These are phyloP conservation scores for Silene coronaria DNA, from an alignment of 179 eudicot species.

Conservation along the genomic window DNA sequence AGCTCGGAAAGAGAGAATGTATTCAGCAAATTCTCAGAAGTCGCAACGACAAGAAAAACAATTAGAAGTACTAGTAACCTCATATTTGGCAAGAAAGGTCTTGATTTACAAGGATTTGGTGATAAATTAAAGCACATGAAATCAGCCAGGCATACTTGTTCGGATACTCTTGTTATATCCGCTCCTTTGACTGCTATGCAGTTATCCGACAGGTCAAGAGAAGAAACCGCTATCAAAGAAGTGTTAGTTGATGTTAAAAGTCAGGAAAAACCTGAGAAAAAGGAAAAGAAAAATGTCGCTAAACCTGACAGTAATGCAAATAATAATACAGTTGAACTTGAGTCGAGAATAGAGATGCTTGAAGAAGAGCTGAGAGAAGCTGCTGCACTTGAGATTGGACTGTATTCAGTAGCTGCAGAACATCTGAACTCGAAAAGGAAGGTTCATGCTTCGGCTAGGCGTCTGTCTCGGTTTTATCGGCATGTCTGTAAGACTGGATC, in stretches of 20 bases:
- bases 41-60: slow-evolving; percentile 38
- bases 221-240: slow-evolving; percentile 29
- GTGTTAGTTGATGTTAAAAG: slow-evolving; percentile 27
- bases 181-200: slow-evolving; percentile 26
- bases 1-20: slow-evolving; percentile 28
- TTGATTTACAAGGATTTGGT: slow-evolving; percentile 36
- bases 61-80: slow-evolving; percentile 47
- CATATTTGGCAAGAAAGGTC: slow-evolving; percentile 43
- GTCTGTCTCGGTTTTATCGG: slow-evolving; percentile 68
- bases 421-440: slow-evolving; percentile 76
- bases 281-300: not conserved
- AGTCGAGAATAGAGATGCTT: slow-evolving; percentile 57
- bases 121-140: slow-evolving; percentile 57
- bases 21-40: slow-evolving; percentile 34
- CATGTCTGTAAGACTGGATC: slow-evolving; percentile 53
- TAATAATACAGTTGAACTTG: slow-evolving; percentile 37
- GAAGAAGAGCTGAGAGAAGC: slow-evolving; percentile 83
- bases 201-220: slow-evolving; percentile 28
- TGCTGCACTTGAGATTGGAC: slow-evolving; percentile 63
- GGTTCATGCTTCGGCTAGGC: slow-evolving; percentile 82
- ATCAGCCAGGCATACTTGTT: slow-evolving; percentile 42
- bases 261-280: slow-evolving; percentile 35
- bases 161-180: slow-evolving; percentile 28
- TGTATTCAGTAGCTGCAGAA: slow-evolving; percentile 70
- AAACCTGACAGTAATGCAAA: slow-evolving; percentile 20